Conservation (phyloP, 768 basidiomycete species). For the Pholiota molesta region DNA sequence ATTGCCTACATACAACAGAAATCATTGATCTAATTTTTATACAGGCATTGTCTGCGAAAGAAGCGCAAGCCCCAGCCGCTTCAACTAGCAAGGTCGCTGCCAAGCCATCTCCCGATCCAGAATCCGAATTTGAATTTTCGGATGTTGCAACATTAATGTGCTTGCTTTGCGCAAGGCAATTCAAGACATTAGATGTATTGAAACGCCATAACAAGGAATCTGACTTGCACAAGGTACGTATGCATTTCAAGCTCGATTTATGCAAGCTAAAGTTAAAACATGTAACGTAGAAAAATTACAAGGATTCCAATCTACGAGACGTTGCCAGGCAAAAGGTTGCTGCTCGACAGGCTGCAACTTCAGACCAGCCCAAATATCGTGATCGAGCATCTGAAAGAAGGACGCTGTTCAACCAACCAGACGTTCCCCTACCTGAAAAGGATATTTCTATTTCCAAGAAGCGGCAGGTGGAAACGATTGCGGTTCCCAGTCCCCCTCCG, state of each 20-base stretch:
- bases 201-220: constrained; percentile 93
- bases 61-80: neutral
- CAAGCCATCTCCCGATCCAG: constrained; percentile 43
- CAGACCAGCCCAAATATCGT: constrained; percentile 82
- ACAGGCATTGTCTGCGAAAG: constrained; percentile 9
- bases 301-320: constrained; percentile 72
- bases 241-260: neutral
- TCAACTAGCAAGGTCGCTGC: constrained; percentile 13
- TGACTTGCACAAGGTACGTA: constrained; percentile 88
- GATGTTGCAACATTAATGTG: constrained; percentile 79
- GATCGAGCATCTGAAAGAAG: constrained; percentile 94
- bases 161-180: constrained; percentile 89
- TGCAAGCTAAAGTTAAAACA: constrained; percentile 30
- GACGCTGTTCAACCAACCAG: constrained; percentile 89
- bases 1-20: neutral
- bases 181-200: constrained; percentile 86
- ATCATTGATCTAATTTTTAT: neutral
- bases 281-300: constrained; percentile 88
- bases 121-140: constrained; percentile 80
- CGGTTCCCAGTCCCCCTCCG: constrained; percentile 57
- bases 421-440: constrained; percentile 67
- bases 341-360: constrained; percentile 37
- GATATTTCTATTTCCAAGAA: constrained; percentile 38
- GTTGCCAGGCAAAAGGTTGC: constrained; percentile 71
- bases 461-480: constrained; percentile 41